Base-by-base conservation (phyloP, 495 filamentous ascomycete species). In the Podospora appendiculata region DNA sequence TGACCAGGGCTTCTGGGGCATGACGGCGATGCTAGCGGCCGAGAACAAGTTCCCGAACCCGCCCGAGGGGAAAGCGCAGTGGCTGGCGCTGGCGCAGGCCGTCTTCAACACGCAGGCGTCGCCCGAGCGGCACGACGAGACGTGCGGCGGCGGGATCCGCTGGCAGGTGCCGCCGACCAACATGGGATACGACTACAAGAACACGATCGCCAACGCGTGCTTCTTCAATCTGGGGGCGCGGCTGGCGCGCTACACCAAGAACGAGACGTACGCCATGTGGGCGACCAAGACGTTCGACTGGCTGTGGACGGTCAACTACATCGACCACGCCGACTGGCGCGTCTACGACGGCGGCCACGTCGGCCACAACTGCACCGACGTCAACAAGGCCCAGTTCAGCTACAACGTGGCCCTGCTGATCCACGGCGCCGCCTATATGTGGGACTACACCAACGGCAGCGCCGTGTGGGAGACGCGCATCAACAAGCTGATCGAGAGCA, bases 101-200 rank as follows among this genome's bases (percentile, higher is more conserved):
- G 86, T 90, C 17, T 90, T 84, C 72, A 85, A 89, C 61, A 80
- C 79, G 4, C 86, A 90, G 60, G 78, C 79, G 0, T 48, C 59
- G 41, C 81, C 85, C 75, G 58, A 64, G 1, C 80, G 90, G 36
- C 71, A 71, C 14, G 71, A 78, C 44, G 72, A 71, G 9, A 81
- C 77, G 1, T 90, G 88, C 58, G 71, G 71, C 39, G 88, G 87
- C 41, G 88, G 88, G 16, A 60, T 94, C 53, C 75, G 82, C 41
- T 93, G 89, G 89, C 88, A 92, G 65, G 84, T 92, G 17, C 84
- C 85, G 50, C 77, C 78, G 2, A 82, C 77, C 56, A 88, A 89
- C 59, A 78, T 73, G n/a, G 89, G 89, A 6, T 94, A 88, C 58
- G 77, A 84, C 55, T 92, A 93, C 71, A 92, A 92, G 68, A 94